Evolutionary conservation across 2,329 filamentous ascomycete genomes (phyloP).

Genomic region (Fusarium setosum): DNA sequence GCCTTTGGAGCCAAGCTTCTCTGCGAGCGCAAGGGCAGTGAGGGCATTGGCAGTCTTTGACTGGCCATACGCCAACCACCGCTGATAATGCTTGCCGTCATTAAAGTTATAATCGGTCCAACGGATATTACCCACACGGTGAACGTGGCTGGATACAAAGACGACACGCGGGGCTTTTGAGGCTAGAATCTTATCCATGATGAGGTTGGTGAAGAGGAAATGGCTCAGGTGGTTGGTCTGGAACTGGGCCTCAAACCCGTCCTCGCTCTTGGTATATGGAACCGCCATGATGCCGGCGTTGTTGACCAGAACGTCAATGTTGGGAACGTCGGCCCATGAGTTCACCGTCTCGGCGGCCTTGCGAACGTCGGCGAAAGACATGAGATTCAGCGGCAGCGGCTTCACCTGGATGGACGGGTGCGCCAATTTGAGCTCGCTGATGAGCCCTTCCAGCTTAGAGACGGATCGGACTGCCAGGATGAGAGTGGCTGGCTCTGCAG

Average conservation of each 20-base stretch:
- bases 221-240: slow-evolving; percentile 32
- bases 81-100: neutral
- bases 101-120: neutral
- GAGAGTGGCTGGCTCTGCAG: neutral
- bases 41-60: neutral
- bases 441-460: neutral
- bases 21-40: slow-evolving; percentile 18
- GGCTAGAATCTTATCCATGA: slow-evolving; percentile 2
- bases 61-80: neutral
- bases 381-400: neutral
- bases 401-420: neutral
- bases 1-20: slow-evolving; percentile 21
- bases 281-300: slow-evolving; percentile 39
- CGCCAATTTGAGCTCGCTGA: neutral
- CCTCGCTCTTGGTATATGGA: slow-evolving; percentile 3
- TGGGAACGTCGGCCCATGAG: neutral
- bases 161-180: neutral
- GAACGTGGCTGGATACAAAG: neutral
- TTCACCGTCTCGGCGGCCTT: neutral
- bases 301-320: slow-evolving; percentile 17
- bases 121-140: neutral
- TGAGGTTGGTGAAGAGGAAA: slow-evolving; percentile 25
- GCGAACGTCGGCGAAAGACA: neutral
- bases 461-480: neutral
- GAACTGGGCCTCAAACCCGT: slow-evolving; percentile 32